Base-by-base conservation (phyloP, 371 early-diverging fungal genomes). In the Mortierella sp. region DNA sequence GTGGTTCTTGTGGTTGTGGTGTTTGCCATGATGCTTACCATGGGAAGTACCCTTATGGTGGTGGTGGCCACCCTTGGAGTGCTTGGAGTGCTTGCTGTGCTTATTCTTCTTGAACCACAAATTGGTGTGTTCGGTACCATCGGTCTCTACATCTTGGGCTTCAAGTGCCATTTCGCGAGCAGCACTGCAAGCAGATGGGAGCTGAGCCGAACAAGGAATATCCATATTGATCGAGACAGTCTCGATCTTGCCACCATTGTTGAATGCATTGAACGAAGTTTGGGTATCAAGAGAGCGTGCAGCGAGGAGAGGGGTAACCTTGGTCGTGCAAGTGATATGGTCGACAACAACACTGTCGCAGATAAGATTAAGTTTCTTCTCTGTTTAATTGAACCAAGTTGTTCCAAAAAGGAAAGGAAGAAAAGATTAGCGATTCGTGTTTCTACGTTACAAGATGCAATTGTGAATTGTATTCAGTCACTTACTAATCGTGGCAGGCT, bases 201-300 rank as follows among this genome's bases (percentile, higher is more conserved):
- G 45, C n/a, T 45, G 3, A 15, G 45, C 45, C 4, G 66, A 73
- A 57, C 73, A 73, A n/a, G 73, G 73, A 13, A 19, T 7, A 19
- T 42, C 62, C 68, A 67, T 67, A 23, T 26, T 6, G 45, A 73
- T 53, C n/a, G 17, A 67, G 23, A 57, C 51, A 9, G 26, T 0
- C 34, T 63, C 49, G 15, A 23, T 42, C 10, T 53, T 35, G 64
- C 58, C 42, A 31, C 61, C 65, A 31, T 64, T 59, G 61, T 45
- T 68, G 13, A 32, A 4, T 5, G 73, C 68, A 23, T 47, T 15
- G 34, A 66, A 69, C 1, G 69, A 0, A 19, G 29, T 15, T 22
- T 60, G 54, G n/a, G 32, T n/a, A 12, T 55, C 63, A 17, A n/a
- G 12, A 15, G 60, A 51, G 17, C 26, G 23, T 3, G 34, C 69